Evolutionary conservation across 805 yeast genomes (phyloP), one percentile per base, ranked within the genome.

Genomic region (Candida alai): DNA sequence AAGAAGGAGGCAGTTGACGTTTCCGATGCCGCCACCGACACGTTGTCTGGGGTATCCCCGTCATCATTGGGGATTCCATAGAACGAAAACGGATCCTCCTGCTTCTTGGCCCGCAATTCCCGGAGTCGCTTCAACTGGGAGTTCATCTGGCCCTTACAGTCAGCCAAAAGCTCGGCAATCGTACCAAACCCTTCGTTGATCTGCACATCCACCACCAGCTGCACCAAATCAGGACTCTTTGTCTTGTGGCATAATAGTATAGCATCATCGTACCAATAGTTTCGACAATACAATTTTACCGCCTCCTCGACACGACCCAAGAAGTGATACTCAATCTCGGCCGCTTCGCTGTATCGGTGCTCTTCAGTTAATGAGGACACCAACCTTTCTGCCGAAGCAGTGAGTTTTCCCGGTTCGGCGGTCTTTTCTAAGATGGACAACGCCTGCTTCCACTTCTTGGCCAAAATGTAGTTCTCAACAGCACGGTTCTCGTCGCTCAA

Each of bases 11-110:
- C 94, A 19, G 85, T 83, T 0, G 97, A 86, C 0, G 95, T 80
- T 56, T 88, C 97, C 0, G 96, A 84, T 1, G 95, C 93, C 0
- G 97, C 97, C 43, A 93, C 74, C 0, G 97, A 89, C 7, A 93
- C 93, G 54, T 89, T 85, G 57, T 93, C 99, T 1, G 96, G 89
- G 10, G 85, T 76, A 49, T 86, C 94, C 36, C 60, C 43, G 16
- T 68, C 80, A 25, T 68, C 73, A 19, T 68, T 80, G 14, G 73
- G 74, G 6, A 49, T 47, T 10, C 93, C 95, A 52, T 81, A 89
- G 52, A 86, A 90, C 1, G 84, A 81, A 52, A 78, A 80, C 12
- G 96, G 96, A 56, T 90, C 95, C 40, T 77, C 80, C 30, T 68
- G 74, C 48, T 90, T 90, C 68, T 89, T 89, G 12, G 73, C 68